Evolutionary conservation across 2,329 filamentous ascomycete species (phyloP).

Genomic region (Aspergillus udagawae): DNA sequence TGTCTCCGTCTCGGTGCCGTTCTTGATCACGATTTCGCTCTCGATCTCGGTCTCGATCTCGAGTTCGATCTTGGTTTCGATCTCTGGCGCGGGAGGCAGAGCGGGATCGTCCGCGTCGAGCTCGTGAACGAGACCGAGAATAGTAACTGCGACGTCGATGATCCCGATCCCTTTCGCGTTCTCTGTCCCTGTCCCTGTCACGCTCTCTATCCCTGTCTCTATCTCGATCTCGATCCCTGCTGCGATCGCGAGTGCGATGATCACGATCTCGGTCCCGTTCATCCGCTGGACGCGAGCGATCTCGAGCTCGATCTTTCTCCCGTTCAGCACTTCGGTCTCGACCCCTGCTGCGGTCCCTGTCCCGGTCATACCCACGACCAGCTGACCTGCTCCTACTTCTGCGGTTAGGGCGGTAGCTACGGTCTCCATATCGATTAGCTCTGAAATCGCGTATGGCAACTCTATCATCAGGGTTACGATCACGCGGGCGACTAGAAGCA

Average conservation of each 20-base stretch:
- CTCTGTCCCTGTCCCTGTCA: constrained; percentile 8
- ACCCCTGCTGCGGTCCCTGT: constrained; percentile 20
- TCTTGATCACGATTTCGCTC: constrained; percentile 6
- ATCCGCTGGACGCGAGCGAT: constrained; percentile 4
- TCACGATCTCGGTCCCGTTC: constrained; percentile 13
- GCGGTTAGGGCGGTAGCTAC: constrained; percentile 30
- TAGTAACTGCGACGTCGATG: constrained; percentile 17
- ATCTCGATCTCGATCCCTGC: constrained; percentile 10
- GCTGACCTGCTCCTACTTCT: constrained; percentile 34
- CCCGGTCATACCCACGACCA: constrained; percentile 23
- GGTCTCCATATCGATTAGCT: constrained; percentile 24
- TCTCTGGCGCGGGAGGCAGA: constrained; percentile 14
- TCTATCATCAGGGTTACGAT: constrained; percentile 32
- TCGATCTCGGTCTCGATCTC: constrained; percentile 9
- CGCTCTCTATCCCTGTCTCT: constrained; percentile 8
- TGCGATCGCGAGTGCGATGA: constrained; percentile 3
- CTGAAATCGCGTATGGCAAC: constrained; percentile 29
- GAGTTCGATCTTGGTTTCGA: constrained; percentile 8
- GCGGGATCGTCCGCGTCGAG: constrained; percentile 12
- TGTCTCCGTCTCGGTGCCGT: not conserved
- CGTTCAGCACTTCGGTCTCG: constrained; percentile 2
- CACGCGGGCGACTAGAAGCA: constrained; percentile 25
- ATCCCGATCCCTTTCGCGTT: constrained; percentile 12
- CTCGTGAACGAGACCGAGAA: constrained; percentile 11
- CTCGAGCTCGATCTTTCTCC: constrained; percentile 1